Percentiles rank a stretch among this genome's conserved stretches.
Evolutionary conservation across 148 eudicot species (phyloP).

Genomic region (Amaranthus hypochondriacus): DNA sequence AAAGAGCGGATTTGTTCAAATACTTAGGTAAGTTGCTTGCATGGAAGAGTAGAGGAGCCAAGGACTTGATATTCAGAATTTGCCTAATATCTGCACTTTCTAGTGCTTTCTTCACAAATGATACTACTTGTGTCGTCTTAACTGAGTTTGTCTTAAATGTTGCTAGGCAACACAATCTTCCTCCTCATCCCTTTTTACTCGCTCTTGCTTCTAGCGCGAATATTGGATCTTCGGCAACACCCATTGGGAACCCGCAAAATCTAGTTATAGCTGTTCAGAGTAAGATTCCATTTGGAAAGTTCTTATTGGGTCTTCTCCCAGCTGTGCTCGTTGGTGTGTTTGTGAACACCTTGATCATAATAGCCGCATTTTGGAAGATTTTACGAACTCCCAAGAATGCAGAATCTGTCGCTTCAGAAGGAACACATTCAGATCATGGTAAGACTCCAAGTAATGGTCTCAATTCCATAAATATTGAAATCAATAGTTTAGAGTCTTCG

Average conservation of each 20-base stretch:
- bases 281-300: constrained; percentile 40
- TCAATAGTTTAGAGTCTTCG: constrained; percentile 29
- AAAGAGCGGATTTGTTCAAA: constrained; percentile 86
- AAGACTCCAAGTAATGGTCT: constrained; percentile 44
- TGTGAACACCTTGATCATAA: constrained; percentile 42
- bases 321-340: constrained; percentile 54
- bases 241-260: constrained; percentile 60
- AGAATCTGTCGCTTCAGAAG: constrained; percentile 51
- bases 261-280: constrained; percentile 46
- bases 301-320: constrained; percentile 33
- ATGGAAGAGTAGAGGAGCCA: constrained; percentile 70
- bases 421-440: constrained; percentile 18
- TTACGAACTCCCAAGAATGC: constrained; percentile 62
- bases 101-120: constrained; percentile 88
- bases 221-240: constrained; percentile 85
- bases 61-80: constrained; percentile 72
- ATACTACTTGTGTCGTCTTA: constrained; percentile 75
- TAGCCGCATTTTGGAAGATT: constrained; percentile 68
- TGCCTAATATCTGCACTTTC: constrained; percentile 77
- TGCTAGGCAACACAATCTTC: constrained; percentile 76
- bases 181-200: constrained; percentile 77
- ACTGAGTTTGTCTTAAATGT: constrained; percentile 84
- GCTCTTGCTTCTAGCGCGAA: constrained; percentile 92
- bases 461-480: constrained; percentile 35
- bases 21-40: constrained; percentile 71